A percentile compares a stretch with the other conserved stretches of the same genome.
Evolutionary conservation across 75 land plant species (phyloP).

Genomic region (Pseudotsuga menziesii): DNA sequence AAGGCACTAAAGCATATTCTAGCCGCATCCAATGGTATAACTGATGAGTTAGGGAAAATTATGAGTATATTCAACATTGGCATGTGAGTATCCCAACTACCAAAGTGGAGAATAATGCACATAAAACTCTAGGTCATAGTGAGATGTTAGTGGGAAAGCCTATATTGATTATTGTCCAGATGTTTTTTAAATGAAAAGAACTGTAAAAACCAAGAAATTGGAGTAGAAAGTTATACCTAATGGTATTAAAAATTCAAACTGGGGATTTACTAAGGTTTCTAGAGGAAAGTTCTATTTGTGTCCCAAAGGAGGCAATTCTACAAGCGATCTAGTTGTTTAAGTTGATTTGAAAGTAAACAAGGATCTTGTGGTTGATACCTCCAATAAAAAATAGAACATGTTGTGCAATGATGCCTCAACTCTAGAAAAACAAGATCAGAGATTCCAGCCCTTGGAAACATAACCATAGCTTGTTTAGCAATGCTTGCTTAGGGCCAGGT

Average conservation of each 20-base stretch:
- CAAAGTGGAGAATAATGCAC: neutral
- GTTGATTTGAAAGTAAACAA: neutral
- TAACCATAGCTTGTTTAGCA: too few species aligned
- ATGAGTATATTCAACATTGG: neutral
- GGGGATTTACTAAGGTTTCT: neutral
- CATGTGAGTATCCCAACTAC: neutral
- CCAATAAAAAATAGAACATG: neutral
- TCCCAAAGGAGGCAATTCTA: neutral
- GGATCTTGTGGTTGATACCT: neutral
- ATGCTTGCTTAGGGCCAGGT: too few species aligned
- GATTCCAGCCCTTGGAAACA: neutral
- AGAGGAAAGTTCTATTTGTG: neutral
- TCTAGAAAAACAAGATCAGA: neutral
- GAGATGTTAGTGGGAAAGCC: neutral
- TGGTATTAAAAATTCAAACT: neutral
- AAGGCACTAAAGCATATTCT: neutral
- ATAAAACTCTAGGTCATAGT: neutral
- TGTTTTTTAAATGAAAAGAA: neutral
- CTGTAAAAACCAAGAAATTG: neutral
- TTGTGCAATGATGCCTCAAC: neutral
- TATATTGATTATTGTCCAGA: neutral
- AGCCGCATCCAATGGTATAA: neutral
- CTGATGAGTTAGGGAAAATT: neutral
- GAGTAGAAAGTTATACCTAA: neutral
- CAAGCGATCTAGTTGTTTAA: neutral